phyloP scores from a whole-genome alignment of 2,329 filamentous ascomycete species.

The Clonostachys byssicola region DNA sequence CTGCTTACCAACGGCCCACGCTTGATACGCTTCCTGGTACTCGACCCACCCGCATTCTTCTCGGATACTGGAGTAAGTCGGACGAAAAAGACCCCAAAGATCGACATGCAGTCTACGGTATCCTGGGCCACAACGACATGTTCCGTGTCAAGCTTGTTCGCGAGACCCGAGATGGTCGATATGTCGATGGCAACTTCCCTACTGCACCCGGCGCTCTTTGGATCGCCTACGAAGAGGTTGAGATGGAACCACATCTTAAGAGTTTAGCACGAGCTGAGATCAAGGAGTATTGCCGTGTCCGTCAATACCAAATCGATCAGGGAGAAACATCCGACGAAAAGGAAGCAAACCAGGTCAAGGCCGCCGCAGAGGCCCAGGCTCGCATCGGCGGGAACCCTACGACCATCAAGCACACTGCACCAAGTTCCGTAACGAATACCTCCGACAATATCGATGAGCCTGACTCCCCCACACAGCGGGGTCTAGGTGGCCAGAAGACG shows the following conservation, averaged over 20 bases:
- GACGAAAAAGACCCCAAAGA: slow-evolving; percentile 38
- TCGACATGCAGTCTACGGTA: slow-evolving; percentile 60
- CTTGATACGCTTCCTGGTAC: slow-evolving; percentile 44
- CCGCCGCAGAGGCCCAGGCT: slow-evolving; percentile 44
- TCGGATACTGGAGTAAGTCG: slow-evolving; percentile 57
- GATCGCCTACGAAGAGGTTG: slow-evolving; percentile 59
- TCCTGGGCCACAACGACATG: slow-evolving; percentile 59
- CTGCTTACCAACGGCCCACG: neutral
- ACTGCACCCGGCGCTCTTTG: slow-evolving; percentile 55
- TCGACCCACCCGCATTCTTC: slow-evolving; percentile 51
- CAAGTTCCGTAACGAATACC: neutral
- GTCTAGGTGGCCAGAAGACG: slow-evolving; percentile 26
- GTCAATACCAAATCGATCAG: slow-evolving; percentile 52
- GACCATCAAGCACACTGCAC: slow-evolving; percentile 12
- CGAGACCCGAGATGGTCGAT: slow-evolving; percentile 56
- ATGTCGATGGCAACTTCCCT: slow-evolving; percentile 56
- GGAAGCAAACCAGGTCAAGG: slow-evolving; percentile 43
- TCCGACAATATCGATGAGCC: slow-evolving; percentile 5
- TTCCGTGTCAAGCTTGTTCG: slow-evolving; percentile 59
- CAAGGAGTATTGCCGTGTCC: slow-evolving; percentile 60
- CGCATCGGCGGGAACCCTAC: slow-evolving; percentile 20
- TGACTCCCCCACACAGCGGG: slow-evolving; percentile 9
- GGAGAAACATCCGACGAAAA: slow-evolving; percentile 45
- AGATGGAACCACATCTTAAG: slow-evolving; percentile 52
- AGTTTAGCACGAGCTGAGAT: slow-evolving; percentile 48